A percentile compares a stretch with the other conserved stretches of the same genome.
phyloP scores from a whole-genome alignment of 2,329 filamentous ascomycete species.

The Monilinia laxa region DNA sequence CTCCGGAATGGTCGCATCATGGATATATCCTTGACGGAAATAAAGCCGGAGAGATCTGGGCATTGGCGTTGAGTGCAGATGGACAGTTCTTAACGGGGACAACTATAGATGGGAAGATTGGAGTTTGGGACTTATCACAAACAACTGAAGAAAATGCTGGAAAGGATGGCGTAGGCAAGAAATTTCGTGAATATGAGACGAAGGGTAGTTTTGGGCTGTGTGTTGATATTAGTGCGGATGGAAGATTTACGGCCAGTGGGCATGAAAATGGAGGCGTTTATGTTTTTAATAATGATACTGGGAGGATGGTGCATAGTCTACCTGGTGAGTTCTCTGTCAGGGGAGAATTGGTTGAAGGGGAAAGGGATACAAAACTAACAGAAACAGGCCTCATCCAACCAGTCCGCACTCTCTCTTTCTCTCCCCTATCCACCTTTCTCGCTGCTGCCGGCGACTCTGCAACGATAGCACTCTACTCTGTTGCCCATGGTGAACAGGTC shows the following conservation, averaged over 20 bases:
- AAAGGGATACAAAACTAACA: conserved; percentile 29
- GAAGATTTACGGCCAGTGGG: conserved; percentile 82
- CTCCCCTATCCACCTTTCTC: conserved; percentile 77
- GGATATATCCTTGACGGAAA: conserved; percentile 53
- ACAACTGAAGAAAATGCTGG: conserved; percentile 46
- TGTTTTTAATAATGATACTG: conserved; percentile 90
- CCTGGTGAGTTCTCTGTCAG: conserved; percentile 55
- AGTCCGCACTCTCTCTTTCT: conserved; percentile 83
- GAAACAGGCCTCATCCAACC: conserved; percentile 75
- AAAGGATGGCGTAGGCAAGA: conserved; percentile 56
- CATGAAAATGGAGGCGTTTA: conserved; percentile 92
- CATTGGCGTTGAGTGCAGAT: conserved; percentile 78
- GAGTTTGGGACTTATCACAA: conserved; percentile 70
- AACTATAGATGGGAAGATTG: conserved; percentile 82
- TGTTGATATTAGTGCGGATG: conserved; percentile 77
- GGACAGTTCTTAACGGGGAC: conserved; percentile 84
- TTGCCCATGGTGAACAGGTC: conserved; percentile 87
- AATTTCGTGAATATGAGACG: conserved; percentile 83
- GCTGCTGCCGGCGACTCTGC: conserved; percentile 88
- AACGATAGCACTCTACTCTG: conserved; percentile 89
- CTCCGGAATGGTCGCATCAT: conserved; percentile 49
- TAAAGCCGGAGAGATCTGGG: conserved; percentile 76
- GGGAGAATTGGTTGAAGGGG: not conserved
- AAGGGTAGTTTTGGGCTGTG: conserved; percentile 89
- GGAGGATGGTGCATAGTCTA: conserved; percentile 80